Conservation (phyloP, 805 yeast genomes). For the Lipomyces yamanashiensis region DNA sequence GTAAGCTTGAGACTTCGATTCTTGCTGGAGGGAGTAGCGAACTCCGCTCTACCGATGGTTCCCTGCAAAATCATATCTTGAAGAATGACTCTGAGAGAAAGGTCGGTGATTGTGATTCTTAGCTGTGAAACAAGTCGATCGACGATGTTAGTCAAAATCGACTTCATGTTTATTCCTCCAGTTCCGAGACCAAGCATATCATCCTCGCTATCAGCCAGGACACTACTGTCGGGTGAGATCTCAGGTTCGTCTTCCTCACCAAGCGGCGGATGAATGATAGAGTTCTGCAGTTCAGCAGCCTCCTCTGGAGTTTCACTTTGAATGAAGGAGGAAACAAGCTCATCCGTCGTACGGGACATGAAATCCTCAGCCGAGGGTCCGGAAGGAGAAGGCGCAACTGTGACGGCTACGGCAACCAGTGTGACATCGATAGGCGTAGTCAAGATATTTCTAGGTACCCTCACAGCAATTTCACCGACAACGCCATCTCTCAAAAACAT, state of each 20-base stretch:
- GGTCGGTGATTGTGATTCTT: conserved; percentile 34
- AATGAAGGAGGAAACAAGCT: conserved; percentile 57
- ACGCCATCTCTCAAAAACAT: conserved; percentile 33
- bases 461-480: conserved; percentile 29
- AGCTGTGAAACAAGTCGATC: conserved; percentile 48
- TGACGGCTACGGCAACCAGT: conserved; percentile 60
- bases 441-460: conserved; percentile 46
- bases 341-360: conserved; percentile 73
- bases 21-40: conserved; percentile 5
- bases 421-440: conserved; percentile 60
- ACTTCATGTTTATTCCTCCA: conserved; percentile 41
- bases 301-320: conserved; percentile 49
- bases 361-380: conserved; percentile 49
- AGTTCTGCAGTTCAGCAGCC: conserved; percentile 21
- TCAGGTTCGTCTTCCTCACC: conserved; percentile 9
- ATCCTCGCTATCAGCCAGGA: conserved; percentile 30
- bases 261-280: conserved; percentile 24
- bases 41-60: conserved; percentile 14
- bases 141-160: conserved; percentile 44
- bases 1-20: conserved; percentile 37
- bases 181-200: conserved; percentile 41
- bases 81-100: conserved; percentile 20
- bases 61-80: conserved; percentile 23
- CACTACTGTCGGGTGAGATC: neutral
- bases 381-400: conserved; percentile 47